These are phyloP conservation scores for Kodamaea arcana DNA, from an alignment of 1,139 yeast species.

Conservation along the genomic window DNA sequence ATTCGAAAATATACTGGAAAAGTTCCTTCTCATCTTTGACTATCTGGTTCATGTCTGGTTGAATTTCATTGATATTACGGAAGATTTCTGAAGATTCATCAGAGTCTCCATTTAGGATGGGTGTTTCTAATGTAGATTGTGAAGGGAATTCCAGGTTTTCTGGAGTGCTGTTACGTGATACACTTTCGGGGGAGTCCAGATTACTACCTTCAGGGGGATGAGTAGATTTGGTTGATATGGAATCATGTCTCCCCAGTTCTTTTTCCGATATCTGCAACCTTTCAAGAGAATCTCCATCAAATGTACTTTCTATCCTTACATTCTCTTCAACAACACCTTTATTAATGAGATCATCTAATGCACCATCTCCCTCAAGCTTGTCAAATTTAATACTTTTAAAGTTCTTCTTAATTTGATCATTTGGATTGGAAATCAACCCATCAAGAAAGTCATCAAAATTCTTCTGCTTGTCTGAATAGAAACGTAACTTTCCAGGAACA, in stretches of 20 bases:
- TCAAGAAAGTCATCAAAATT: background rate
- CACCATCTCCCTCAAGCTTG: constrained; percentile 8
- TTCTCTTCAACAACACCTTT: constrained; percentile 6
- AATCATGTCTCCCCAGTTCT: no score
- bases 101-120: no score
- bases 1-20: constrained; percentile 23
- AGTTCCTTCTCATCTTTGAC: constrained; percentile 22
- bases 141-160: no score
- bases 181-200: background rate
- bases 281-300: background rate
- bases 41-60: constrained; percentile 13
- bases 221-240: no score
- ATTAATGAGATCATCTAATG: constrained; percentile 12
- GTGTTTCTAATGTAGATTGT: background rate
- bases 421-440: background rate
- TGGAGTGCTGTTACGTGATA: background rate
- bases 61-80: background rate
- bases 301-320: background rate
- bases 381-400: constrained; percentile 1
- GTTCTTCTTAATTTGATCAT: background rate
- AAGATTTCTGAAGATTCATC: background rate
- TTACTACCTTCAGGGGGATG: background rate
- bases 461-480: background rate
- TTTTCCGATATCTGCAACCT: no score
- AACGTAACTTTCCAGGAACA: no score